Percentiles rank a stretch among this genome's conserved stretches.
phyloP scores from a whole-genome alignment of 768 basidiomycete species.

The Peribolospora baueri region DNA sequence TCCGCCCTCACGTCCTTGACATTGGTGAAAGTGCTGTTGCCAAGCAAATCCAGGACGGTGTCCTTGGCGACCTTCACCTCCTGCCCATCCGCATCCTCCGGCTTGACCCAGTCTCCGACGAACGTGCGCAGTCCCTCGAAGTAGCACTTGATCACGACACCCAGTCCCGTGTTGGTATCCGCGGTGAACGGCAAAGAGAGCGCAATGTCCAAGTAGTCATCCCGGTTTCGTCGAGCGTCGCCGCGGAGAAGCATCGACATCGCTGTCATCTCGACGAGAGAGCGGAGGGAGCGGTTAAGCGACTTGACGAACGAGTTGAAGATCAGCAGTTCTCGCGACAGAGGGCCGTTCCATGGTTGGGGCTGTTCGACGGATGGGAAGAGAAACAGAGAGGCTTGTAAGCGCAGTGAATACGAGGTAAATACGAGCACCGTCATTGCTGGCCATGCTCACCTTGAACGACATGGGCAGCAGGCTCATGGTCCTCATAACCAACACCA shows the following conservation, averaged over 20 bases:
- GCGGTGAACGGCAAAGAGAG: constrained; percentile 81
- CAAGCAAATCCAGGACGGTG: constrained; percentile 71
- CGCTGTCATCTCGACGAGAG: constrained; percentile 68
- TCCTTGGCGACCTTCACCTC: constrained; percentile 51
- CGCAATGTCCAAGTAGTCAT: constrained; percentile 77
- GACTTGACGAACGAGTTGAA: constrained; percentile 96
- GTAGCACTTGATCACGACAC: constrained; percentile 74
- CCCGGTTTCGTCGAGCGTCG: constrained; percentile 63
- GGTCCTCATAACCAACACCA: constrained; percentile 88
- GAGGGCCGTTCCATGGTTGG: constrained; percentile 80
- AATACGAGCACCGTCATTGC: not conserved
- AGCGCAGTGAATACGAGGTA: not conserved
- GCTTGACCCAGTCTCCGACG: constrained; percentile 52
- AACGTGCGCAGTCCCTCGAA: constrained; percentile 74
- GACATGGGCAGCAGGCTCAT: constrained; percentile 81
- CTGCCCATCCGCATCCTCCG: constrained; percentile 37
- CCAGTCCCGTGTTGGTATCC: constrained; percentile 94
- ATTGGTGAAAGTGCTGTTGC: constrained; percentile 66
- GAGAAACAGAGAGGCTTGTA: not conserved
- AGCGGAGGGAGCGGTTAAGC: constrained; percentile 67
- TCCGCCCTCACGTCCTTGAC: constrained; percentile 68
- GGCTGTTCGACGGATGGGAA: constrained; percentile 25
- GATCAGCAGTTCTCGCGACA: constrained; percentile 84
- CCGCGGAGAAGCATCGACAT: constrained; percentile 77
- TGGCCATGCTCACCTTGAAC: constrained; percentile 44